phyloP scores from a whole-genome alignment of 306 rosid genomes.

The Acacia confusa region DNA sequence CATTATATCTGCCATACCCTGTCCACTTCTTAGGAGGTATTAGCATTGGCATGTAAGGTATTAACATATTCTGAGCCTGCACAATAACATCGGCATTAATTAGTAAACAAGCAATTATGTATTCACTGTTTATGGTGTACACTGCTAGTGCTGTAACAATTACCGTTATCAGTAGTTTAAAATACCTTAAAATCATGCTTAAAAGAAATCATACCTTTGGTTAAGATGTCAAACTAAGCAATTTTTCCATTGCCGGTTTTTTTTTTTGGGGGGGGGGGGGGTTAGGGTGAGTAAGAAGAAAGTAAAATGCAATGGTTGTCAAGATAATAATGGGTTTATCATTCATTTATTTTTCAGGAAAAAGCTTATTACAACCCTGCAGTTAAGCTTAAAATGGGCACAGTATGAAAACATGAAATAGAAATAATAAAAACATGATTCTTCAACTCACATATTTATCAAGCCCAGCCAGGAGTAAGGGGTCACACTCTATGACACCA shows the following conservation, averaged over 20 bases:
- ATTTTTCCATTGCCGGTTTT: background rate
- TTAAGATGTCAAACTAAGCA: slow-evolving; percentile 8
- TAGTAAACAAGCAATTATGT: slow-evolving; percentile 7
- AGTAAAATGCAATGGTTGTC: background rate
- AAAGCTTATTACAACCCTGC: slow-evolving; percentile 6
- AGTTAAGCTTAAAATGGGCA: slow-evolving; percentile 23
- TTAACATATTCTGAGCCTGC: slow-evolving; percentile 81
- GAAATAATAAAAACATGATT: slow-evolving; percentile 4
- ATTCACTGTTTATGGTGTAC: background rate
- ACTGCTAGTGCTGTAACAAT: background rate
- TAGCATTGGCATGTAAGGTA: slow-evolving; percentile 89
- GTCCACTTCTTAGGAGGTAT: slow-evolving; percentile 89
- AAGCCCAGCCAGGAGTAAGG: slow-evolving; percentile 71
- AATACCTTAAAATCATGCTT: slow-evolving; percentile 15
- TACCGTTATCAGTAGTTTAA: background rate
- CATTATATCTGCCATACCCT: slow-evolving; percentile 56
- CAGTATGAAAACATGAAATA: slow-evolving; percentile 1
- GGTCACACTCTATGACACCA: slow-evolving; percentile 80
- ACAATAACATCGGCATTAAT: slow-evolving; percentile 31
- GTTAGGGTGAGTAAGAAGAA: background rate
- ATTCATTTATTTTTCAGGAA: background rate
- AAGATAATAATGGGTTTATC: slow-evolving; percentile 24
- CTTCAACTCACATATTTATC: slow-evolving; percentile 67
- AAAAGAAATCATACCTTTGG: slow-evolving; percentile 15
- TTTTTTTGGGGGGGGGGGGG: background rate